Evolutionary conservation across 2,329 filamentous ascomycete species (phyloP).

Genomic region (Sphaerulina musiva): DNA sequence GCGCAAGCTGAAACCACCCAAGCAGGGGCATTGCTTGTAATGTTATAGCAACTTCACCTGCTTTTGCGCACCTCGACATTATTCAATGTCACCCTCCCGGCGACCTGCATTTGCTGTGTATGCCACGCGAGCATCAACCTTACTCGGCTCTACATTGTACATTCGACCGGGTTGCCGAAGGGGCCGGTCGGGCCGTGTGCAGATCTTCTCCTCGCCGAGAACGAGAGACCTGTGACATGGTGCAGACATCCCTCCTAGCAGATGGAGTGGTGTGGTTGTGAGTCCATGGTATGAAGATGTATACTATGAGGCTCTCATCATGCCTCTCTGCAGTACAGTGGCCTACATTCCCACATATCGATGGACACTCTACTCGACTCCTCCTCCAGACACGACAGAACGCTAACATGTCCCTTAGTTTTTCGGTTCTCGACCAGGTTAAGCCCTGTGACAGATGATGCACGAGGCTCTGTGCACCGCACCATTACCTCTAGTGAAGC

Average conservation of each 20-base stretch:
- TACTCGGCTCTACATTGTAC: no score
- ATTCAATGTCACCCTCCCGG: background rate
- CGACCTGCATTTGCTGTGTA: background rate
- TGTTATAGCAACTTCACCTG: background rate
- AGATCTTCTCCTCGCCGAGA: background rate
- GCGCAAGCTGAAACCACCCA: background rate
- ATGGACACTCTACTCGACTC: background rate
- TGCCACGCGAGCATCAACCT: background rate
- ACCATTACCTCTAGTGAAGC: background rate
- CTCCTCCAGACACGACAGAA: background rate
- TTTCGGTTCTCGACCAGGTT: background rate
- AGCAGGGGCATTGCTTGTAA: slow-evolving; percentile 1
- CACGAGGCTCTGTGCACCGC: background rate
- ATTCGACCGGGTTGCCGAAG: background rate
- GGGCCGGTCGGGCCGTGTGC: background rate
- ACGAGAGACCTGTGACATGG: background rate
- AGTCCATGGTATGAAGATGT: no score
- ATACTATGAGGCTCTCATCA: no score
- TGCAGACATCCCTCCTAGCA: background rate
- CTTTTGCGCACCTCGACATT: no score
- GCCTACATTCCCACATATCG: background rate
- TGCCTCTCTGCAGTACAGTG: no score
- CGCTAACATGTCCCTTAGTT: background rate
- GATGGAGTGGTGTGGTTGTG: no score
- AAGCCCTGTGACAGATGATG: background rate